Percentiles rank a stretch among this genome's conserved stretches.
These are phyloP conservation scores for Silene latifolia DNA, from an alignment of 148 eudicot species.

Conservation along the genomic window DNA sequence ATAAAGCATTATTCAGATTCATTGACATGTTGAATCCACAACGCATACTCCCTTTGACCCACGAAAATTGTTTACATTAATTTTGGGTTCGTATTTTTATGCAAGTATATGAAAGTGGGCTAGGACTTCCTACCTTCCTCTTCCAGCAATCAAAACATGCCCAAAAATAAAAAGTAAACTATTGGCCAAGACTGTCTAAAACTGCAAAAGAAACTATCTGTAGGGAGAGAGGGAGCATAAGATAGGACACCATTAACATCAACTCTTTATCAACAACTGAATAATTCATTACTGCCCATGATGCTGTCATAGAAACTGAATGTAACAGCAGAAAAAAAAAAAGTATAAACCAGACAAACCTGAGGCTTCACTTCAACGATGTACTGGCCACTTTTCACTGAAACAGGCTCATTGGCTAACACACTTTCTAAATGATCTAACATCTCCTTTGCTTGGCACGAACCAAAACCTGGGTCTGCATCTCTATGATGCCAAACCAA, in stretches of 20 bases:
- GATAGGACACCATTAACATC: neutral
- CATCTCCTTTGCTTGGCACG: slow-evolving; percentile 30
- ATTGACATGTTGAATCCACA: neutral
- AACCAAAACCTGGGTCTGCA: slow-evolving; percentile 28
- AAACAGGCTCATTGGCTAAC: slow-evolving; percentile 34
- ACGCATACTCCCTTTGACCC: too few species aligned
- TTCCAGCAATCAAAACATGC: too few species aligned
- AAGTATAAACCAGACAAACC: slow-evolving; percentile 7
- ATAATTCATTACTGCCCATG: neutral
- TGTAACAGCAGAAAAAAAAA: neutral
- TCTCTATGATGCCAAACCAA: slow-evolving; percentile 29
- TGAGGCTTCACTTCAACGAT: slow-evolving; percentile 30
- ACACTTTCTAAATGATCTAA: slow-evolving; percentile 35
- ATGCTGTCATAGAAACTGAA: neutral
- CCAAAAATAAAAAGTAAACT: too few species aligned
- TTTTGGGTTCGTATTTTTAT: too few species aligned
- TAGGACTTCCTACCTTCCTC: too few species aligned
- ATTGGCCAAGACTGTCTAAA: too few species aligned
- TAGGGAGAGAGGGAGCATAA: neutral
- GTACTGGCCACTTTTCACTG: slow-evolving; percentile 26
- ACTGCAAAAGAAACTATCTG: too few species aligned
- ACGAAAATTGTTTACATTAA: too few species aligned
- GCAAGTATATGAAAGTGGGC: too few species aligned
- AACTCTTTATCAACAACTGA: neutral
- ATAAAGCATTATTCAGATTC: too few species aligned